A percentile compares a stretch with the other conserved stretches of the same genome.
phyloP scores from a whole-genome alignment of 2,329 filamentous ascomycete species.

The Talaromyces sp. region DNA sequence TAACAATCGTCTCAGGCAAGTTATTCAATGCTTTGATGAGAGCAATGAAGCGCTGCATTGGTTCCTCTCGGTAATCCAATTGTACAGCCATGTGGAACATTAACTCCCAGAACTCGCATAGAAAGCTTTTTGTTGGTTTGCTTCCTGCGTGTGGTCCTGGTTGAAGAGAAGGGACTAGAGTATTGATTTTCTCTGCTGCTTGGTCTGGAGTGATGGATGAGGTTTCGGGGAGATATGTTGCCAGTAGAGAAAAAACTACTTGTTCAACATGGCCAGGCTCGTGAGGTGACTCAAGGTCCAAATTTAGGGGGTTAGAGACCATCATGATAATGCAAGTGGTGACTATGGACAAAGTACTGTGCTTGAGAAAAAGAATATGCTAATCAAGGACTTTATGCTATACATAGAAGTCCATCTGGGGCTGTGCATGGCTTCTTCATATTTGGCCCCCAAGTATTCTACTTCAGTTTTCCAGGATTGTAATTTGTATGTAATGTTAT shows the following conservation, averaged over 20 bases:
- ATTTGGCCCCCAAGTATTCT: too few relatives aligned
- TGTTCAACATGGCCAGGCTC: neutral
- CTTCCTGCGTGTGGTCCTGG: neutral
- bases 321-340: slow-evolving; percentile 5
- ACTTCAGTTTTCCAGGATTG: too few relatives aligned
- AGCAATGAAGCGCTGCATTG: slow-evolving; percentile 2
- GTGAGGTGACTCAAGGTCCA: neutral
- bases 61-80: slow-evolving; percentile 2
- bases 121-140: neutral
- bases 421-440: too few relatives aligned
- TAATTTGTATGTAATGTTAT: too few relatives aligned
- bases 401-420: too few relatives aligned
- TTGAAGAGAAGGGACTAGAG: neutral
- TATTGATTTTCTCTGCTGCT: slow-evolving; percentile 1
- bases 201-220: slow-evolving; percentile 3
- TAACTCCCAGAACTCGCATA: slow-evolving; percentile 2
- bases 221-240: slow-evolving; percentile 3
- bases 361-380: too few relatives aligned
- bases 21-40: neutral
- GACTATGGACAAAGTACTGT: too few relatives aligned
- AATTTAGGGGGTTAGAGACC: slow-evolving; percentile 2
- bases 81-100: slow-evolving; percentile 1
- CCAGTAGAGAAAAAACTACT: neutral
- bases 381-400: too few relatives aligned
- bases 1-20: slow-evolving; percentile 1